A percentile compares a stretch with the other conserved stretches of the same genome.
phyloP scores from a whole-genome alignment of 2,329 filamentous ascomycete species.

The Diaporthe nobilis region DNA sequence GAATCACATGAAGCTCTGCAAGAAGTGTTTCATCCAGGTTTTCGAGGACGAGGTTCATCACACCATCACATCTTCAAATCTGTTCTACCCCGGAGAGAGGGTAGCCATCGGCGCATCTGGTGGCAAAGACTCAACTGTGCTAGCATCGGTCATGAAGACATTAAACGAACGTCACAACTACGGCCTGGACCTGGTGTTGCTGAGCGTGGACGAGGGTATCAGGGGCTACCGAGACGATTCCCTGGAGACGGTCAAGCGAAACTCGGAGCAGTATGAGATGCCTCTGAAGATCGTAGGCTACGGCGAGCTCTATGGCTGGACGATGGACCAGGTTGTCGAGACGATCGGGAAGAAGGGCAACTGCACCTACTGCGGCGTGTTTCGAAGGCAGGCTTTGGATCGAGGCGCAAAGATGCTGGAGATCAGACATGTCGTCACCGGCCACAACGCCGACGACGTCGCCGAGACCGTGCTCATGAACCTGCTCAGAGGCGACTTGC shows the following conservation, averaged over 20 bases:
- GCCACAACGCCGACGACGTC: conserved; percentile 97
- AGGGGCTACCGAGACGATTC: conserved; percentile 97
- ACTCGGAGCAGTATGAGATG: conserved; percentile 92
- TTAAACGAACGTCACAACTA: conserved; percentile 92
- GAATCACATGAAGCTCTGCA: conserved; percentile 94
- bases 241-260: conserved; percentile 95
- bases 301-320: conserved; percentile 96
- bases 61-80: conserved; percentile 84
- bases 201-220: conserved; percentile 98
- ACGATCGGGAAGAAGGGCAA: conserved; percentile 98
- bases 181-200: conserved; percentile 84
- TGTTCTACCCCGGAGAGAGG: conserved; percentile 87
- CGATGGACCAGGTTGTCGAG: conserved; percentile 98
- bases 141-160: conserved; percentile 94
- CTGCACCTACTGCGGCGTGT: conserved; percentile 98
- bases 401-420: conserved; percentile 88
- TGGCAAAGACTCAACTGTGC: conserved; percentile 96
- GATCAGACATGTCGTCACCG: conserved; percentile 95
- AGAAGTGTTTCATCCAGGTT: conserved; percentile 84
- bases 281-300: conserved; percentile 93
- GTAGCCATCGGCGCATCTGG: conserved; percentile 97
- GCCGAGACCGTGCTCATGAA: conserved; percentile 99
- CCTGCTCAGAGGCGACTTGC: conserved; percentile 88
- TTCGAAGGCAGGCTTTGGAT: conserved; percentile 92
- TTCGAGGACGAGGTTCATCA: conserved; percentile 97